Base-by-base conservation (phyloP, 257 asterid genomes). In the Nyctanthes arbortristis region DNA sequence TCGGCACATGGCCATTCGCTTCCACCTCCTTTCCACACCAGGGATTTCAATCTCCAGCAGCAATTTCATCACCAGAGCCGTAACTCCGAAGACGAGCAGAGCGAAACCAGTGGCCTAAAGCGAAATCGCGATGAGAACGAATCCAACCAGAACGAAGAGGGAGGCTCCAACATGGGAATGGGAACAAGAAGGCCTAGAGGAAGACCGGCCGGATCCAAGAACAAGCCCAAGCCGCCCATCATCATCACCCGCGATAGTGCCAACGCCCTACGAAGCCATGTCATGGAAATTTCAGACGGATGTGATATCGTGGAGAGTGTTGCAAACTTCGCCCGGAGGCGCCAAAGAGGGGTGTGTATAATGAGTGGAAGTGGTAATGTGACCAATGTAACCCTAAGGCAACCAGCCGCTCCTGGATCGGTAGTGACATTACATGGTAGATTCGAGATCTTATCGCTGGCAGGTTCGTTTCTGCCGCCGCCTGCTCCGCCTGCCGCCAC, bases 391-490 rank as follows among this genome's bases (percentile, higher is more conserved):
- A 89, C 95, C 57, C 84, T 92, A 7, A 68, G 86, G 35, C 98
- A 92, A 69, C 98, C 96, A 4, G 92, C 96, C 0, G 75, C 98
- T 0, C 91, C 96, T 0, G 96, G 96, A 22, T 82, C 85, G 0
- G 85, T 89, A 5, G 94, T 89, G n/a, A 84, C 96, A 1, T 28
- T 92, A 31, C 96, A 89, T 66, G 98, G 98, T 4, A 73, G 94
- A 52, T 89, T 92, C 69, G 98, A 92, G 89, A 92, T 92, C 79
- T 55, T 92, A 30, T 89, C 97, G 0, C 58, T 92, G 25, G 77
- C 98, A 0, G 98, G 98, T 0, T 89, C 98, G 0, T 92, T 92
- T 56, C 86, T 92, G 0, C 98, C 98, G 0, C 96, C 98, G n/a
- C 98, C 98, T 0, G 98, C 96, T 3, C 96, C 96, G 0, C 82